These are phyloP conservation scores for Iodosphaeria phyllophila DNA, from an alignment of 2,329 filamentous ascomycete genomes.

Conservation along the genomic window DNA sequence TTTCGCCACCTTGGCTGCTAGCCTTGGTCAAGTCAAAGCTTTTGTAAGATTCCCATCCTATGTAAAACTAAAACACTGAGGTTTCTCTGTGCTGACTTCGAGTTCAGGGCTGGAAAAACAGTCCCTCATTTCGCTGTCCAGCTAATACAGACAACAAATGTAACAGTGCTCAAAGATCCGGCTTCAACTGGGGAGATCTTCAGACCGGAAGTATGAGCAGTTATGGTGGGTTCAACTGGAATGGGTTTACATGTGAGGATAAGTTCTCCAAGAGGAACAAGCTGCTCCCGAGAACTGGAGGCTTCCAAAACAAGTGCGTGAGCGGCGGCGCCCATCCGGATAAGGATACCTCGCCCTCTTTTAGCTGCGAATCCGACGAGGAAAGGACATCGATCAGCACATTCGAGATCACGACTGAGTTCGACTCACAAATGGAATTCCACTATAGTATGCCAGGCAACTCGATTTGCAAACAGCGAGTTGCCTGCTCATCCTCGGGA, in stretches of 20 bases:
- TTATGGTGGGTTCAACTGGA: conserved; percentile 60
- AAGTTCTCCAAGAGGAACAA: conserved; percentile 37
- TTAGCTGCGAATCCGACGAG: conserved; percentile 28
- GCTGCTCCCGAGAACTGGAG: conserved; percentile 26
- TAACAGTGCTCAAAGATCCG: conserved; percentile 13
- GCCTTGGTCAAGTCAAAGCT: conserved; percentile 29
- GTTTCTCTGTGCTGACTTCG: conserved; percentile 1
- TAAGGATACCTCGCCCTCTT: conserved; percentile 32
- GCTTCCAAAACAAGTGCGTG: conserved; percentile 39
- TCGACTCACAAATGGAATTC: conserved; percentile 67
- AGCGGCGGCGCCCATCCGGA: conserved; percentile 30
- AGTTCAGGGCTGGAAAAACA: conserved; percentile 10
- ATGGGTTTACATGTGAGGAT: conserved; percentile 50
- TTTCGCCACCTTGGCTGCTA: conserved; percentile 30
- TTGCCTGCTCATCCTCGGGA: conserved; percentile 46
- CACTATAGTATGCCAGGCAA: conserved; percentile 76
- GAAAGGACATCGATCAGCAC: conserved; percentile 56
- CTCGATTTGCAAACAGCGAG: conserved; percentile 61
- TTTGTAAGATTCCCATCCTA: conserved; percentile 16
- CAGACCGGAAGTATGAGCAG: conserved; percentile 36
- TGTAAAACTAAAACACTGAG: not conserved
- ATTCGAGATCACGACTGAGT: conserved; percentile 55
- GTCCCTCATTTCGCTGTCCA: conserved; percentile 7
- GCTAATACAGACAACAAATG: conserved; percentile 3
- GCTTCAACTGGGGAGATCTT: conserved; percentile 57